A percentile compares a stretch with the other conserved stretches of the same genome.
Evolutionary conservation across 164 flowering plant genomes (phyloP).

Genomic region (Chimonanthus praecox): DNA sequence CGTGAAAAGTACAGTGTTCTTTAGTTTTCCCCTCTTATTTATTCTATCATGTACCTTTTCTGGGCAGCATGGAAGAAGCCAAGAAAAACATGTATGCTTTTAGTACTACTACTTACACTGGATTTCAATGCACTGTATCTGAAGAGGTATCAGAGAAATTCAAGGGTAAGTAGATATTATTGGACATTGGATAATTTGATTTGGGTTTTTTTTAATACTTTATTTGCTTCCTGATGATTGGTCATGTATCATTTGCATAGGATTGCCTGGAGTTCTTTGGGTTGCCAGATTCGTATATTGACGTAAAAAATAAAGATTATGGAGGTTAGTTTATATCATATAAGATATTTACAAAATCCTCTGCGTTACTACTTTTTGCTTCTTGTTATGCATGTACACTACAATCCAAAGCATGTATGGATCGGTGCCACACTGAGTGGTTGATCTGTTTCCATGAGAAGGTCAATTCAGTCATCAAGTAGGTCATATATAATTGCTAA

Average conservation of each 20-base stretch:
- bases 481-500: too few species aligned
- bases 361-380: too few species aligned
- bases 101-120: conserved; percentile 96
- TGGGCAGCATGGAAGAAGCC: conserved; percentile 92
- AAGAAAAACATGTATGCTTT: conserved; percentile 99
- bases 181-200: neutral
- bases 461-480: too few species aligned
- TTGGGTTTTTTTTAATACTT: neutral
- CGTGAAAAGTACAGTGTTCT: neutral
- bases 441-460: too few species aligned
- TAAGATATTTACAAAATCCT: too few species aligned
- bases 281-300: conserved; percentile 94
- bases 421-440: too few species aligned
- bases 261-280: conserved; percentile 98
- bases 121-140: conserved; percentile 90
- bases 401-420: too few species aligned
- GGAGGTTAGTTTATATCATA: conserved; percentile 52
- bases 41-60: neutral
- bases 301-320: conserved; percentile 96
- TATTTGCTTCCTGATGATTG: neutral
- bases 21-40: neutral
- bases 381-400: too few species aligned
- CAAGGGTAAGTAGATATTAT: conserved; percentile 48
- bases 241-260: conserved; percentile 26
- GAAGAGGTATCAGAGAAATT: conserved; percentile 95